These are phyloP conservation scores for Penicillium desertorum DNA, from an alignment of 495 filamentous ascomycete genomes.

Conservation along the genomic window DNA sequence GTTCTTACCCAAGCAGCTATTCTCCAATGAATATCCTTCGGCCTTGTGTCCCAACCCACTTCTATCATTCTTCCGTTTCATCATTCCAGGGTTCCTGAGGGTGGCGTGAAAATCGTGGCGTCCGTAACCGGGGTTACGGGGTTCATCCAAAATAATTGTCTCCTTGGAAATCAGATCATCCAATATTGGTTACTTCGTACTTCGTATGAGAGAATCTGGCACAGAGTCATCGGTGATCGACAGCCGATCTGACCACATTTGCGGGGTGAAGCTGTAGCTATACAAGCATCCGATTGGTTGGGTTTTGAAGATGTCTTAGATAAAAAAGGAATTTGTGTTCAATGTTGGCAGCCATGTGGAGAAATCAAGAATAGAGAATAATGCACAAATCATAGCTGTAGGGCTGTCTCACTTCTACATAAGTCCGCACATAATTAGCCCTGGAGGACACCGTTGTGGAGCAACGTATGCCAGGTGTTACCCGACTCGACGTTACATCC, in stretches of 20 bases:
- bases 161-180: background rate
- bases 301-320: conserved; percentile 6
- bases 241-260: background rate
- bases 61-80: background rate
- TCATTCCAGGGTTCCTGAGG: background rate
- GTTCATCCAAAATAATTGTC: background rate
- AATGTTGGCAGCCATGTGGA: background rate
- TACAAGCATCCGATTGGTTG: background rate
- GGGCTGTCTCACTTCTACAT: conserved; percentile 3
- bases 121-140: too few species aligned
- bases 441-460: background rate
- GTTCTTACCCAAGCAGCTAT: background rate
- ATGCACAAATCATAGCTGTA: conserved; percentile 1
- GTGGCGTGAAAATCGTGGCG: conserved; percentile 4
- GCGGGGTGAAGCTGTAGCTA: conserved; percentile 1
- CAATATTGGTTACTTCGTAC: background rate
- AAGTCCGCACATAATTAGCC: background rate
- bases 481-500: conserved; percentile 3
- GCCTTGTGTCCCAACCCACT: background rate
- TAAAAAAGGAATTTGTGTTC: too few species aligned
- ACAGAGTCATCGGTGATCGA: background rate
- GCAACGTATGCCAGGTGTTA: background rate
- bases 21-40: background rate
- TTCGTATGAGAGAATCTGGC: background rate
- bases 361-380: background rate